These are phyloP conservation scores for Aspergillus campestris DNA, from an alignment of 495 filamentous ascomycete species.

Conservation along the genomic window DNA sequence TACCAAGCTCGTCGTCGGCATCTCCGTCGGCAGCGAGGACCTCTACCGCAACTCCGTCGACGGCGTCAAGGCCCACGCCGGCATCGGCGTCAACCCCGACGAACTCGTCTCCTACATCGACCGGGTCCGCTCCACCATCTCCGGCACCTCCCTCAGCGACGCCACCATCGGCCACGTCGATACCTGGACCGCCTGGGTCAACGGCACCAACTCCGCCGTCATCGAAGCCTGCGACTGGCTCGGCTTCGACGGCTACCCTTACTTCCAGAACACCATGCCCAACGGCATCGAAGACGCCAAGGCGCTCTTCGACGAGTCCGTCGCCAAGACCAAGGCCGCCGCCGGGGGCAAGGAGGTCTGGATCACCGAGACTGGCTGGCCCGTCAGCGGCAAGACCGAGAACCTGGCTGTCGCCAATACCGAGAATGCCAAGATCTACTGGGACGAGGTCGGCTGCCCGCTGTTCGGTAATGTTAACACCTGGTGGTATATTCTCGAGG, in stretches of 20 bases:
- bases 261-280: conserved; percentile 60
- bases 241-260: conserved; percentile 69
- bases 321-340: conserved; percentile 47
- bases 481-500: conserved; percentile 70
- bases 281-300: conserved; percentile 58
- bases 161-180: conserved; percentile 77
- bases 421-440: conserved; percentile 71
- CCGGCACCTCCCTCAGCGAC: conserved; percentile 45
- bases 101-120: conserved; percentile 58
- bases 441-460: conserved; percentile 68
- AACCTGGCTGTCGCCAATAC: conserved; percentile 53
- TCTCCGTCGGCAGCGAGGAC: conserved; percentile 88
- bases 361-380: conserved; percentile 89
- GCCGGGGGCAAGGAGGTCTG: conserved; percentile 65
- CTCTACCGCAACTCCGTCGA: conserved; percentile 69
- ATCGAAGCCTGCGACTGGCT: conserved; percentile 65
- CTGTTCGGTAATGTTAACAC: conserved; percentile 60
- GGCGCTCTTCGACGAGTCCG: conserved; percentile 53
- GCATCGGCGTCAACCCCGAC: conserved; percentile 50
- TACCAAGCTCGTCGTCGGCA: conserved; percentile 61
- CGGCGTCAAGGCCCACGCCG: conserved; percentile 42
- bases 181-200: conserved; percentile 83
- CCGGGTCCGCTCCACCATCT: conserved; percentile 49
- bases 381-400: conserved; percentile 54
- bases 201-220: conserved; percentile 61